Evolutionary conservation across 352 stramenopile genomes (phyloP).

Genomic region (Globisporangium radiosum): DNA sequence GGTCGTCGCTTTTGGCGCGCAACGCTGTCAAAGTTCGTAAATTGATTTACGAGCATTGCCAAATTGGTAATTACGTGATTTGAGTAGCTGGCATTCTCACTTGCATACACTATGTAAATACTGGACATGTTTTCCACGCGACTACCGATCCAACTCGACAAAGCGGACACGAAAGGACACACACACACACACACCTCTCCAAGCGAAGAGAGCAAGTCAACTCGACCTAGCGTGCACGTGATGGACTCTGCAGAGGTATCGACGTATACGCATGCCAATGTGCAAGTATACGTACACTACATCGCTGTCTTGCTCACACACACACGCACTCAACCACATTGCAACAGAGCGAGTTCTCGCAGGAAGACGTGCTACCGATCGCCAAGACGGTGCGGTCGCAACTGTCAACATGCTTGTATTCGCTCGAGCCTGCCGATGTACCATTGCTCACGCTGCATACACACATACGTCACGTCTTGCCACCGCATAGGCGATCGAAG

Average conservation of each 20-base stretch:
- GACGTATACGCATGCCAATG: not conserved
- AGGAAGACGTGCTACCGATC: constrained; percentile 72
- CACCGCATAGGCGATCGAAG: constrained; percentile 51
- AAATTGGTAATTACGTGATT: too few relatives aligned
- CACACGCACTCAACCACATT: not conserved
- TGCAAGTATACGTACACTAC: not conserved
- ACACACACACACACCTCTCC: too few relatives aligned
- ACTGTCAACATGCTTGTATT: not conserved
- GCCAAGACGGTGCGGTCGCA: constrained; percentile 40
- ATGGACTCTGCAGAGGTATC: constrained; percentile 49
- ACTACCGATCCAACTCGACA: too few relatives aligned
- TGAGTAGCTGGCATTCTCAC: too few relatives aligned
- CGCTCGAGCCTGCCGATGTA: too few relatives aligned
- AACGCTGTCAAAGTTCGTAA: too few relatives aligned
- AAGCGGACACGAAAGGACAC: too few relatives aligned
- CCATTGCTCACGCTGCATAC: not conserved
- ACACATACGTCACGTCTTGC: not conserved
- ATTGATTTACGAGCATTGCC: too few relatives aligned
- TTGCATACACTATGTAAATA: too few relatives aligned
- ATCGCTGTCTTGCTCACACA: not conserved
- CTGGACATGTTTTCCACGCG: too few relatives aligned
- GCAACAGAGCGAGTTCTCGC: constrained; percentile 64
- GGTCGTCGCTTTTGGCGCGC: not conserved
- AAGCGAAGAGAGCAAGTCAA: not conserved
- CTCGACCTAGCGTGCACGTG: not conserved